Conservation (phyloP, 73 alveolate genomes). For the Tetrahymena elliotti region DNA sequence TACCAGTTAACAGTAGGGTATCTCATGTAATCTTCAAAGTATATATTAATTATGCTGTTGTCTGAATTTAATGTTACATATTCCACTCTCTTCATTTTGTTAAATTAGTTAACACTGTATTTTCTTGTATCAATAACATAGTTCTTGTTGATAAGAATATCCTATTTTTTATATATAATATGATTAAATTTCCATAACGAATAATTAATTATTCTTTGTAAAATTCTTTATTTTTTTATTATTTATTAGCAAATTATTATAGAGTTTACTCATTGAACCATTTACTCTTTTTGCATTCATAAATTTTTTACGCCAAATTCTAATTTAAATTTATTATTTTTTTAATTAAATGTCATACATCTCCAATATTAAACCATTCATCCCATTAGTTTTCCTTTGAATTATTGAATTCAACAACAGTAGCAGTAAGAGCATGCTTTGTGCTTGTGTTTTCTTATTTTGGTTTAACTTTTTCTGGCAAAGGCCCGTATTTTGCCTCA, state of each 20-base stretch:
- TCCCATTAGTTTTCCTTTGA: neutral
- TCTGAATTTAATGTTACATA: neutral
- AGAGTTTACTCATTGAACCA: no score
- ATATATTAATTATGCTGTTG: neutral
- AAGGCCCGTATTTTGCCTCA: neutral
- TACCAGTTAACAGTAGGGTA: neutral
- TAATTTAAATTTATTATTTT: neutral
- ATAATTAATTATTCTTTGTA: neutral
- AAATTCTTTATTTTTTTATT: no score
- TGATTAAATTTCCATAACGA: neutral
- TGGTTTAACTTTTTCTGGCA: neutral
- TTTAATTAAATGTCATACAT: neutral
- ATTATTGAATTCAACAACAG: neutral
- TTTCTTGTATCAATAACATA: neutral
- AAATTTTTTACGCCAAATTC: no score
- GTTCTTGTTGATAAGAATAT: neutral
- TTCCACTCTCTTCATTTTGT: neutral
- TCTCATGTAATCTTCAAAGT: neutral
- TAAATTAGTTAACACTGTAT: neutral
- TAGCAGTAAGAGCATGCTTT: neutral
- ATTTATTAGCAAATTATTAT: no score
- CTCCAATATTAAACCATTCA: neutral
- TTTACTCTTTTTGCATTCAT: no score
- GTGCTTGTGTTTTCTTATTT: neutral
- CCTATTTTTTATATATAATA: neutral